phyloP scores from a whole-genome alignment of 495 filamentous ascomycete species.

The Talaromyces liani region DNA sequence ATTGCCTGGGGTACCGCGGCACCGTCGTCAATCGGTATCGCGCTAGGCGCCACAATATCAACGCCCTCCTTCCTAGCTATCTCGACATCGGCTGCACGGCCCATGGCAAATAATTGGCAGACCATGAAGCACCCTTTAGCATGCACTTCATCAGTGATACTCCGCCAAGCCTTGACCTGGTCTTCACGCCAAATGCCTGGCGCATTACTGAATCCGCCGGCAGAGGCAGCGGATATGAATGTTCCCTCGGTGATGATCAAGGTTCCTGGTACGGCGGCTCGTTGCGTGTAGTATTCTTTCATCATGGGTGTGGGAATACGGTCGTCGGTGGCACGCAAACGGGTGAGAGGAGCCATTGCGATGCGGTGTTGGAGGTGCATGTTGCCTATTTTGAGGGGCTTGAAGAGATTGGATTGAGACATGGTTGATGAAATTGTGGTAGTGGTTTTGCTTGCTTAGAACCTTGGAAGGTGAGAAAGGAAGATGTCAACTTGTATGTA shows the following conservation, averaged over 20 bases:
- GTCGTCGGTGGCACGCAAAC: slow-evolving; percentile 31
- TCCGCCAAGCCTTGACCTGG: slow-evolving; percentile 57
- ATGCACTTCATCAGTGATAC: slow-evolving; percentile 60
- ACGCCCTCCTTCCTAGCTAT: slow-evolving; percentile 22
- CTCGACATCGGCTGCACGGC: slow-evolving; percentile 43
- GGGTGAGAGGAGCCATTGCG: slow-evolving; percentile 46
- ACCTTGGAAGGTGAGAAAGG: no score
- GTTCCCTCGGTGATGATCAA: slow-evolving; percentile 55
- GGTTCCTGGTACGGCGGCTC: slow-evolving; percentile 40
- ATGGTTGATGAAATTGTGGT: slow-evolving; percentile 4
- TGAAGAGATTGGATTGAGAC: slow-evolving; percentile 33
- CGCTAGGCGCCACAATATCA: slow-evolving; percentile 41
- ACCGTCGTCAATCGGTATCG: slow-evolving; percentile 29
- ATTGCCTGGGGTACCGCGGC: slow-evolving; percentile 37
- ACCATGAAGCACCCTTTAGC: slow-evolving; percentile 55
- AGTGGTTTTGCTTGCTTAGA: no score
- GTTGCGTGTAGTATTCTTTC: slow-evolving; percentile 45
- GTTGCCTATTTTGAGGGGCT: slow-evolving; percentile 39
- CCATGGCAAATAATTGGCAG: slow-evolving; percentile 61
- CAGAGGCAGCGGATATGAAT: slow-evolving; percentile 45
- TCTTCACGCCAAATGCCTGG: slow-evolving; percentile 56
- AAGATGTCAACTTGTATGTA: no score
- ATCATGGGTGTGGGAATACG: slow-evolving; percentile 28
- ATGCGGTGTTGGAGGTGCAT: slow-evolving; percentile 43
- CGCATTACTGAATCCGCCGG: slow-evolving; percentile 43